Evolutionary conservation across 805 yeast species (phyloP).

Genomic region (Isabelozyma gotoi): DNA sequence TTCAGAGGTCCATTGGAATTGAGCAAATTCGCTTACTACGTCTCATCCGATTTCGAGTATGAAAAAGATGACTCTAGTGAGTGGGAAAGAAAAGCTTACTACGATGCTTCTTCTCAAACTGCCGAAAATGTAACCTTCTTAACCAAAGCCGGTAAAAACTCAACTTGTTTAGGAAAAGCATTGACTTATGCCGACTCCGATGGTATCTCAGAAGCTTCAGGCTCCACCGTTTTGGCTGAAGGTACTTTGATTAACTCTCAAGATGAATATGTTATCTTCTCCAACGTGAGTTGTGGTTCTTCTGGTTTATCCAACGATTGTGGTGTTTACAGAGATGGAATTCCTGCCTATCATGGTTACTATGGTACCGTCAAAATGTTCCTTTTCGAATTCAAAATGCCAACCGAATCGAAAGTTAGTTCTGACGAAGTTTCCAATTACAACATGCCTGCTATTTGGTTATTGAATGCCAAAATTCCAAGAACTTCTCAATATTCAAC

Average conservation of each 20-base stretch:
- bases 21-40: slow-evolving; percentile 60
- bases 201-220: slow-evolving; percentile 49
- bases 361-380: slow-evolving; percentile 69
- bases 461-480: slow-evolving; percentile 69
- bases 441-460: slow-evolving; percentile 78
- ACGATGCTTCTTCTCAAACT: slow-evolving; percentile 47
- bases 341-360: slow-evolving; percentile 74
- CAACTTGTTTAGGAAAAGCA: slow-evolving; percentile 69
- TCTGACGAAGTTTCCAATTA: slow-evolving; percentile 33
- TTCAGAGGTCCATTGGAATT: slow-evolving; percentile 73
- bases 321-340: slow-evolving; percentile 74
- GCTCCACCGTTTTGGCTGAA: slow-evolving; percentile 48
- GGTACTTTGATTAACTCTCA: slow-evolving; percentile 54
- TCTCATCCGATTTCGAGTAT: slow-evolving; percentile 39
- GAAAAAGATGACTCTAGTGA: slow-evolving; percentile 36
- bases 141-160: slow-evolving; percentile 58
- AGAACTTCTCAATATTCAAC: slow-evolving; percentile 71
- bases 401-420: slow-evolving; percentile 45
- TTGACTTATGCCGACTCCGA: slow-evolving; percentile 59
- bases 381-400: slow-evolving; percentile 68
- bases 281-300: slow-evolving; percentile 55
- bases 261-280: slow-evolving; percentile 59
- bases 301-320: slow-evolving; percentile 60
- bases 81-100: slow-evolving; percentile 64
- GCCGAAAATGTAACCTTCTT: slow-evolving; percentile 67